Evolutionary conservation across 192 early-diverging fungal genomes (phyloP), one percentile per base, ranked within the genome.

Genomic region (Obelidium mucronatum): DNA sequence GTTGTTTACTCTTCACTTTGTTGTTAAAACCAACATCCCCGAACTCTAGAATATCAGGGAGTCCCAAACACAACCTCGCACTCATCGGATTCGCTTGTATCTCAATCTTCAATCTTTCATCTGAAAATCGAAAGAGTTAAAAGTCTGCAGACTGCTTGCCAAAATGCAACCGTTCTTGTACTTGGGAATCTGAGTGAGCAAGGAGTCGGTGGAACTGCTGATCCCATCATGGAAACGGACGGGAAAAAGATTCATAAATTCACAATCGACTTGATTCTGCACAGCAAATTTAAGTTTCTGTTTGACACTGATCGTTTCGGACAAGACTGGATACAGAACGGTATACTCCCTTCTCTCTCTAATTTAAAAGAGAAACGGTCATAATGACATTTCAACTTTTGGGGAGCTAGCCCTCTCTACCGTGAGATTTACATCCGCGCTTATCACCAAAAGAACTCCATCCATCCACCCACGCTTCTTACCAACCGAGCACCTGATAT

Each of bases 241-340:
- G 2, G 11, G 22, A 15, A 19, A 60, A 60, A 1, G 58, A 1
- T 11, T 19, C 28, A 17, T 15, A 64, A 64, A 26, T 64, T 39
- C 26, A 39, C 44, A 15, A 51, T 67, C 40, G 66, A 67, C 17
- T 28, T 67, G 40, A 42, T 67, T 48, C 42, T 67, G 42, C 66
- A 67, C 30, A 13, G 22, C 37, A 67, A 67, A 31, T 67, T 67
- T 30, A 31, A 26, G 26, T 51, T 67, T 15, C 13, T 67, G 2
- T 11, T 67, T 15, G 66, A 67, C 28, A n/a, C n/a, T n/a, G 63
- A 37, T 0, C 5, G 22, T 31, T 13, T 65, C 15, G 17, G 30
- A 15, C 58, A 60, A 60, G 63, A 65, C 40, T 1, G 17, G 1
- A 17, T 65, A 1, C 34, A 65, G 36, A 65, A 39, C 40, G 63